Base-by-base conservation (phyloP, 441 rosid species). In the Gossypium schwendimanii region DNA sequence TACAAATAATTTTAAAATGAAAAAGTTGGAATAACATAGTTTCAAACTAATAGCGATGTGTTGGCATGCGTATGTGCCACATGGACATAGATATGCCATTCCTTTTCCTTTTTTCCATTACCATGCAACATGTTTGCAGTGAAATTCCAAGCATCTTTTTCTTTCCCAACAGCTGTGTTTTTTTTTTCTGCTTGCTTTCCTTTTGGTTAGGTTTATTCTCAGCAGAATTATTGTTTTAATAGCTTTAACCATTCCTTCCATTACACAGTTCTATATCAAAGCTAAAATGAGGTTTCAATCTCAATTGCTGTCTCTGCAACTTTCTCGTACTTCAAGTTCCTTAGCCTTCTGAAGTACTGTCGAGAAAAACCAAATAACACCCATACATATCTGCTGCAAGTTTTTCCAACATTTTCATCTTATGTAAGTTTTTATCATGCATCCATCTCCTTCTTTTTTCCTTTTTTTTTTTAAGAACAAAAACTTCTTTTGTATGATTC, bases 101-200 rank as follows among this genome's bases (percentile, higher is more conserved):
- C 67, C 83, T 83, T 83, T 81, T 78, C 28, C 75, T 72, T 72
- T 80, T 60, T 18, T 54, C 20, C 76, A 71, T 50, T 77, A 71
- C 41, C 61, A 26, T 15, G 76, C 80, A 69, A 45, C 63, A 53
- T 65, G 69, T 20, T n/a, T 17, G 63, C 54, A 3, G 77, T 74
- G 39, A 71, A 75, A 73, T 78, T 79, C 71, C 69, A 61, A 61
- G 80, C 76, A 78, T 80, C 81, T 77, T 78, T 58, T 63, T 23
- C 58, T 73, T 68, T 59, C 68, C 36, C 64, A 55, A 75, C 63
- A 62, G 39, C 60, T 61, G 41, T 69, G 50, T 44, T 65, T 31
- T 55, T 12, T n/a, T 44, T 14, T 14, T 45, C 5, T 31, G 33
- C 33, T 4, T 4, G 33, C 33, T 55, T 55, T 55, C 7, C 53